These are phyloP conservation scores for Myriosclerotinia duriaeana DNA, from an alignment of 2,329 filamentous ascomycete genomes.

Conservation along the genomic window DNA sequence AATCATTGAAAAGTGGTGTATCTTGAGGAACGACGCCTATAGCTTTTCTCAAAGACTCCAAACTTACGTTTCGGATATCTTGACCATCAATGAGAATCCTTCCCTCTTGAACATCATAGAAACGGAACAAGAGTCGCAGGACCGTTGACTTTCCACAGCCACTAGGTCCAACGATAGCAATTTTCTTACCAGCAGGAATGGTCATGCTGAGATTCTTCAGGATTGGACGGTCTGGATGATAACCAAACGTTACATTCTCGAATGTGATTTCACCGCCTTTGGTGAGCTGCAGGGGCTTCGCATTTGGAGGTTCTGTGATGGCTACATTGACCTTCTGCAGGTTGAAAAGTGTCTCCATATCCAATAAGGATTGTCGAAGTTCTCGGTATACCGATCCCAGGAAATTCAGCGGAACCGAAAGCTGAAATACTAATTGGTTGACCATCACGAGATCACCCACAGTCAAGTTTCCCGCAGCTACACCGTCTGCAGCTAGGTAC, in stretches of 20 bases:
- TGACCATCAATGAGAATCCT: slow-evolving; percentile 90
- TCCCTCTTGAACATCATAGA: slow-evolving; percentile 83
- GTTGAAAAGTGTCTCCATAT: slow-evolving; percentile 98
- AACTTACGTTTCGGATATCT: slow-evolving; percentile 77
- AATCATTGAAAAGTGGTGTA: slow-evolving; percentile 95
- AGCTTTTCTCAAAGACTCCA: slow-evolving; percentile 78
- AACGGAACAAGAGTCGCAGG: slow-evolving; percentile 86
- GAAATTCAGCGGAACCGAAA: slow-evolving; percentile 96
- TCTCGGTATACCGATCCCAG: slow-evolving; percentile 97
- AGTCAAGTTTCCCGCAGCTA: slow-evolving; percentile 76
- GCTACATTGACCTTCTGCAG: slow-evolving; percentile 93
- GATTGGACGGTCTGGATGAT: slow-evolving; percentile 83
- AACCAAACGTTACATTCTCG: slow-evolving; percentile 93
- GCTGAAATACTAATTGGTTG: slow-evolving; percentile 97
- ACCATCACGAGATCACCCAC: slow-evolving; percentile 98
- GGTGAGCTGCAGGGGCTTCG: slow-evolving; percentile 68
- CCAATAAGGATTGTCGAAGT: slow-evolving; percentile 86
- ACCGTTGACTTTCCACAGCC: slow-evolving; percentile 97
- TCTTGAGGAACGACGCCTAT: slow-evolving; percentile 98
- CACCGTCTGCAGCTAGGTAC: slow-evolving; percentile 90
- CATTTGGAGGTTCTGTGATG: slow-evolving; percentile 74
- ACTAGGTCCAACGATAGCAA: slow-evolving; percentile 91
- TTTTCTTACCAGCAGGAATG: slow-evolving; percentile 93
- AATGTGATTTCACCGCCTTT: slow-evolving; percentile 88
- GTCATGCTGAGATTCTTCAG: slow-evolving; percentile 80